Conservation (phyloP, 345 rosid species). For the Rubroshorea leprosula region DNA sequence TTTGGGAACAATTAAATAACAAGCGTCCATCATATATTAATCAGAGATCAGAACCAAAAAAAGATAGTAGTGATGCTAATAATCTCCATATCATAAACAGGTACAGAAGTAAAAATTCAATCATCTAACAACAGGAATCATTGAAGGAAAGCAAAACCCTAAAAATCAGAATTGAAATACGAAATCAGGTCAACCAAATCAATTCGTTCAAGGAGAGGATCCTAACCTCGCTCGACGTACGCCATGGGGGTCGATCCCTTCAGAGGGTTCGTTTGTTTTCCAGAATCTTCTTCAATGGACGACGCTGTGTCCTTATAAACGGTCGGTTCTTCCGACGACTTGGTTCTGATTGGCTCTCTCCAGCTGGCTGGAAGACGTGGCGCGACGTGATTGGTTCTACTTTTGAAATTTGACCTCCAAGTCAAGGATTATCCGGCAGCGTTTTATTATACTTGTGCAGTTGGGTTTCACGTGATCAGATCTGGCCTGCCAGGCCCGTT, state of each 20-base stretch:
- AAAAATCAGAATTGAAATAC: background rate
- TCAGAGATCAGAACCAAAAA: too few species aligned
- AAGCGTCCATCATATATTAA: too few species aligned
- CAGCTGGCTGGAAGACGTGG: background rate
- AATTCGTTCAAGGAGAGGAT: background rate
- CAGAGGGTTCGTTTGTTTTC: too few species aligned
- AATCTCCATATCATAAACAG: too few species aligned
- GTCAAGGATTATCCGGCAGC: too few species aligned
- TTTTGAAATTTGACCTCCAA: too few species aligned
- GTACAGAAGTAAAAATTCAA: background rate
- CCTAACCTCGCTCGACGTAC: slow-evolving; percentile 1
- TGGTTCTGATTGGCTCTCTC: background rate
- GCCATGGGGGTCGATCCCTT: slow-evolving; percentile 1
- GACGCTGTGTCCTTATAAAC: background rate
- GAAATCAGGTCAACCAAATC: background rate
- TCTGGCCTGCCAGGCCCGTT: too few species aligned
- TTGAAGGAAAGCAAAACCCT: background rate
- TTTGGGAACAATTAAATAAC: too few species aligned
- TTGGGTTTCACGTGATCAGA: too few species aligned
- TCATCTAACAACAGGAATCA: background rate
- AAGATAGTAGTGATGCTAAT: too few species aligned
- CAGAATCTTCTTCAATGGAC: too few species aligned
- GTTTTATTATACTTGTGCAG: too few species aligned
- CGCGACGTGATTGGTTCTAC: background rate
- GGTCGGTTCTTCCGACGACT: background rate